phyloP scores from a whole-genome alignment of 106 monocot species.

The Agapanthus africanus region DNA sequence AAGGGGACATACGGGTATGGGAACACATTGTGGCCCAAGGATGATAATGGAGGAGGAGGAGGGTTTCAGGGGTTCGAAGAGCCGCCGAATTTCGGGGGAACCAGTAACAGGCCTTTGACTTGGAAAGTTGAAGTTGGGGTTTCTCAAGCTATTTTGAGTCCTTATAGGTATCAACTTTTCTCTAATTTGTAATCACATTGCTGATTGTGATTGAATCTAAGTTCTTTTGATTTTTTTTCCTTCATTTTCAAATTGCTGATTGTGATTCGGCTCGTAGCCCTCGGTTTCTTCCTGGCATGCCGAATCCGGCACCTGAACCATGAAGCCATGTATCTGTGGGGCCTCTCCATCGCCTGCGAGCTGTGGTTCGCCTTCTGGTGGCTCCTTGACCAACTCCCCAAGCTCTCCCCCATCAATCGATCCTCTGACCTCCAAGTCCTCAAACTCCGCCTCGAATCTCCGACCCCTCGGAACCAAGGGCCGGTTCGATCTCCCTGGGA shows the following conservation, averaged over 20 bases:
- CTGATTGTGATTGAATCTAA: background rate
- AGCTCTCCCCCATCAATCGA: constrained; percentile 70
- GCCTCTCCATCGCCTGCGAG: constrained; percentile 62
- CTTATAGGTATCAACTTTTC: constrained; percentile 45
- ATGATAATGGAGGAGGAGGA: constrained; percentile 30
- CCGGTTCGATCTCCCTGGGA: constrained; percentile 62
- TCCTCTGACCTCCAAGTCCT: constrained; percentile 56
- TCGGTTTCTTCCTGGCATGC: constrained; percentile 73
- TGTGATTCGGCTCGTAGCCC: constrained; percentile 43
- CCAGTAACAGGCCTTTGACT: constrained; percentile 40
- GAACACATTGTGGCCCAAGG: constrained; percentile 72
- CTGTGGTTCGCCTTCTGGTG: constrained; percentile 77
- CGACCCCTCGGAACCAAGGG: constrained; percentile 58
- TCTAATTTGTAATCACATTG: background rate
- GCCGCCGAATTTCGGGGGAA: constrained; percentile 35
- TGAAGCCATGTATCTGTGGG: constrained; percentile 77
- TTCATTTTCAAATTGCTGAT: constrained; percentile 46
- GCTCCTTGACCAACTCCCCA: constrained; percentile 81
- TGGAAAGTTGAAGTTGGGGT: constrained; percentile 50
- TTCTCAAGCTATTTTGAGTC: constrained; percentile 63
- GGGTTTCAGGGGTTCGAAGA: constrained; percentile 36
- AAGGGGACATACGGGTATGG: constrained; percentile 83
- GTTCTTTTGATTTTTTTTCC: background rate
- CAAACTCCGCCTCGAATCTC: constrained; percentile 51
- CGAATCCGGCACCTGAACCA: constrained; percentile 54